Evolutionary conservation across 352 stramenopile species (phyloP), one percentile per base, ranked within the genome.

Genomic region (Globisporangium alternatum): DNA sequence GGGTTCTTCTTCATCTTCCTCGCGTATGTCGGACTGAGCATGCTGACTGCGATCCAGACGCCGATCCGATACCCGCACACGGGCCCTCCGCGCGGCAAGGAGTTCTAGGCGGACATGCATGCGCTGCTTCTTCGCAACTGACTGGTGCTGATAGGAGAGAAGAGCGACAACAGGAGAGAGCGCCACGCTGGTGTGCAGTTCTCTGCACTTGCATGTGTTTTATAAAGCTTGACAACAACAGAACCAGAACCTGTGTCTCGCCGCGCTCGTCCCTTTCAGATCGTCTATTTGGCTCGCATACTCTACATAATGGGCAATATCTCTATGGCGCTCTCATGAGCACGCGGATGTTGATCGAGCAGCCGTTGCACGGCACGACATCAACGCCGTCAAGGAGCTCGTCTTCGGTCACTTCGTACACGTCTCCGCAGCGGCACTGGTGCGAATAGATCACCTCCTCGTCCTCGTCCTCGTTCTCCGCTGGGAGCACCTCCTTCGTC

Each of bases 1-100:
- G 81, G 82, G 15, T 72, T 93, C 51, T 86, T 95, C 63, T 93
- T 95, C 68, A 44, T 95, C 55, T 90, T 91, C 68, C 62, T 92
- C 68, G 71, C 83, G 30, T 95, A 88, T 67, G 68, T 93, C 44
- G 86, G 86, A 13, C 60, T 95, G 47, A 77, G 71, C 51, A 77
- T 84, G 59, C 73, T 95, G 15, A 72, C 87, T 59, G 80, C 76
- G 62, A 91, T 95, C 69, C 86, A 95, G 72, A 95, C 83, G 47
- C 86, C 86, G 35, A 70, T 76, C 47, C 75, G 71, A 31, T 94
- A 90, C 78, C 86, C 86, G 52, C 76, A 70, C 31, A 80, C 88
- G 35, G 86, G 83, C 21, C 83, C 86, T 1, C 86, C 83, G 22
- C 86, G 86, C 56, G 86, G 86, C 67, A 95, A 95, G 67, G 86